Conservation (phyloP, 257 asterid genomes). For the Gentiana macrophylla region DNA sequence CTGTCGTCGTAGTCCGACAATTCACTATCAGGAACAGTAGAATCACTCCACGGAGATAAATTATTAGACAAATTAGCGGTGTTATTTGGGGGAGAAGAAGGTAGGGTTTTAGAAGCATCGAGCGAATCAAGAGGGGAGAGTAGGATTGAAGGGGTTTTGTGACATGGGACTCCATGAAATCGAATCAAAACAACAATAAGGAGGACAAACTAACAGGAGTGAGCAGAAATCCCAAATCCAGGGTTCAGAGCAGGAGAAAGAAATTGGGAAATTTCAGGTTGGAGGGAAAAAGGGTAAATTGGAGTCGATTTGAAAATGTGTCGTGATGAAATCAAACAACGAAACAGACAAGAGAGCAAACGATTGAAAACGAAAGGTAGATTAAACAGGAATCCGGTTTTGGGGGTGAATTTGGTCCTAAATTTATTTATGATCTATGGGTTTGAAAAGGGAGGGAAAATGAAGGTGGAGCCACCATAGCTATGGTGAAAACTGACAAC, state of each 20-base stretch:
- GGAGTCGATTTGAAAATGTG: constrained; percentile 9
- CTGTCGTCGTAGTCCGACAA: constrained; percentile 21
- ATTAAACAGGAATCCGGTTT: constrained; percentile 1
- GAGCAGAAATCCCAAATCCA: constrained; percentile 8
- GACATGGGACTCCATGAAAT: constrained; percentile 15
- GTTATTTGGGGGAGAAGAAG: background rate
- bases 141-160: constrained; percentile 2
- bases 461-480: constrained; percentile 9
- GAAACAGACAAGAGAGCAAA: background rate
- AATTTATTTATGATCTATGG: constrained; percentile 7
- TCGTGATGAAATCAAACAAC: background rate
- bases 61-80: background rate
- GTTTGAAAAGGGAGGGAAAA: constrained; percentile 23
- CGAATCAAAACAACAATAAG: background rate
- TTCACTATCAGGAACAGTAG: constrained; percentile 4
- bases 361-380: background rate
- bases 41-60: constrained; percentile 15
- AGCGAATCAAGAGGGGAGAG: constrained; percentile 9
- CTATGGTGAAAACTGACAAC: background rate
- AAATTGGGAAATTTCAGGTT: background rate
- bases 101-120: constrained; percentile 17
- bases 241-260: constrained; percentile 21
- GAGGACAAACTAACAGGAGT: background rate
- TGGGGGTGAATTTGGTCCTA: background rate
- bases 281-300: constrained; percentile 23